phyloP scores from a whole-genome alignment of 306 rosid genomes.

The Vigna hirtella region DNA sequence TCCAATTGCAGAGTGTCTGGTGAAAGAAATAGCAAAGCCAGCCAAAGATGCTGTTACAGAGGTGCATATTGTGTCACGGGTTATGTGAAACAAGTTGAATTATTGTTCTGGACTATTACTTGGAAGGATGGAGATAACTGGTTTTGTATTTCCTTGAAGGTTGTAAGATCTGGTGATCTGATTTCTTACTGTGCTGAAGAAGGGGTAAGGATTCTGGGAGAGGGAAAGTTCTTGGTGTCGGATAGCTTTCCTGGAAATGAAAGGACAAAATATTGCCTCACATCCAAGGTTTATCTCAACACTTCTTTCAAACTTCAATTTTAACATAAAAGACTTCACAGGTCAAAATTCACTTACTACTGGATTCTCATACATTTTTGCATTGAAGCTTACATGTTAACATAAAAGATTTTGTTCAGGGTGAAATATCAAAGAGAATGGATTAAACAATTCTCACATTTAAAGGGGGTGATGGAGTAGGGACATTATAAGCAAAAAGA shows the following conservation, averaged over 20 bases:
- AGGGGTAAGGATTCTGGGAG: constrained; percentile 94
- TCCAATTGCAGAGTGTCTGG: constrained; percentile 86
- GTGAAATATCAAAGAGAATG: neutral
- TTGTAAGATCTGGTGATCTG: constrained; percentile 98
- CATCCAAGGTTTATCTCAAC: constrained; percentile 78
- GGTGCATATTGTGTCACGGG: constrained; percentile 49
- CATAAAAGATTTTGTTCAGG: neutral
- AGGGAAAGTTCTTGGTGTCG: constrained; percentile 94
- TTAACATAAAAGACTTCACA: neutral
- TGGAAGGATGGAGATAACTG: constrained; percentile 35
- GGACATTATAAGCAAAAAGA: too few relatives aligned
- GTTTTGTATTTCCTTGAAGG: constrained; percentile 58
- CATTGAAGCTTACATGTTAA: neutral
- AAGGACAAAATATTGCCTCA: constrained; percentile 93
- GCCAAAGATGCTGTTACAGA: constrained; percentile 96
- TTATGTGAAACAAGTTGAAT: neutral
- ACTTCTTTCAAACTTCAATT: neutral
- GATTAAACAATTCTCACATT: neutral
- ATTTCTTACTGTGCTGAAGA: constrained; percentile 95
- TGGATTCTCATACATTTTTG: neutral
- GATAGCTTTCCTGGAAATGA: constrained; percentile 99
- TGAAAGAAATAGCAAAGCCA: constrained; percentile 95
- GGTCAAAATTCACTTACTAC: neutral
- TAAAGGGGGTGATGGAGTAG: neutral
- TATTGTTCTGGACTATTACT: constrained; percentile 4